Conservation (phyloP, 768 basidiomycete species). For the Lepiota brunneoincarnata region DNA sequence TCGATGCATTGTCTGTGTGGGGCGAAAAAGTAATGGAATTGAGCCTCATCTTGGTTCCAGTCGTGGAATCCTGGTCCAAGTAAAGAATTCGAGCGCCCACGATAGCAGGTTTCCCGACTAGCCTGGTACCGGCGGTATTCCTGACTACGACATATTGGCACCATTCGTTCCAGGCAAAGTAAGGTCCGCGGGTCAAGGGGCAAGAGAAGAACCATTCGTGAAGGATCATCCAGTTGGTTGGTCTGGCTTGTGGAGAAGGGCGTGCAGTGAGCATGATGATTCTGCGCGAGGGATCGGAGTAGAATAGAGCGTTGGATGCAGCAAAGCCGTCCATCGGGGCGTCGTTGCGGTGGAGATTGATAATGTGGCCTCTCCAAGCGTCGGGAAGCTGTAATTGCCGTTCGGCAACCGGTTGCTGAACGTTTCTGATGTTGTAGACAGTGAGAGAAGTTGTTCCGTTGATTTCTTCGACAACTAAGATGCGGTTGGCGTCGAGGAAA, state of each 20-base stretch:
- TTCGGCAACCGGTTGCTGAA: slow-evolving; percentile 36
- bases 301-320: slow-evolving; percentile 51
- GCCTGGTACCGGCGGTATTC: slow-evolving; percentile 29
- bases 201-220: slow-evolving; percentile 48
- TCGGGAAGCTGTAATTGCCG: slow-evolving; percentile 58
- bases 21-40: slow-evolving; percentile 44
- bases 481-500: slow-evolving; percentile 41
- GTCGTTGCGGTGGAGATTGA: slow-evolving; percentile 49
- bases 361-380: slow-evolving; percentile 42
- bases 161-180: slow-evolving; percentile 57
- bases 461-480: slow-evolving; percentile 40
- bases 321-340: slow-evolving; percentile 33
- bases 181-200: slow-evolving; percentile 36
- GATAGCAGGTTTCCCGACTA: slow-evolving; percentile 36
- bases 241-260: slow-evolving; percentile 29
- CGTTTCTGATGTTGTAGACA: slow-evolving; percentile 45
- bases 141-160: slow-evolving; percentile 47
- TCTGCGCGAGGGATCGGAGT: slow-evolving; percentile 49
- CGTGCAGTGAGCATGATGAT: slow-evolving; percentile 47
- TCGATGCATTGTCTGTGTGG: slow-evolving; percentile 31
- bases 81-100: slow-evolving; percentile 47
- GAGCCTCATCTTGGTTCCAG: slow-evolving; percentile 21
- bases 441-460: slow-evolving; percentile 36
- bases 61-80: slow-evolving; percentile 37
- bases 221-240: slow-evolving; percentile 50